Base-by-base conservation (phyloP, 768 basidiomycete species). In the Sporobolomyces pararoseus region DNA sequence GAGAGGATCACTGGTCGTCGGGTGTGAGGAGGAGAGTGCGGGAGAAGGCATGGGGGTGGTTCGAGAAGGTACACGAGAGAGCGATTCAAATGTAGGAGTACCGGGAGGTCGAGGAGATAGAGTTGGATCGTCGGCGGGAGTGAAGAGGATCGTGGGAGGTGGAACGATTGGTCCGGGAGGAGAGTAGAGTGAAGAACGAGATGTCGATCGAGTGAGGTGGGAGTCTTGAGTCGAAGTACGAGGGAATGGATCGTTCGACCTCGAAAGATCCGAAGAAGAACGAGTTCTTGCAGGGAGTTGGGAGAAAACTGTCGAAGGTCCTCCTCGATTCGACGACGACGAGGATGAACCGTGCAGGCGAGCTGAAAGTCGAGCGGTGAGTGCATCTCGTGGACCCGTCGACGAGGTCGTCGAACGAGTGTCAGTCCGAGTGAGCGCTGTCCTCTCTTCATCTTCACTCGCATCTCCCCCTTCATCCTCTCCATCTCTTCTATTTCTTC, bases 301-400 rank as follows among this genome's bases (percentile, higher is more conserved):
- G 3, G 66, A 68, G 60, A 72, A 72, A 23, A 72, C 71, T 35
- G 66, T 65, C 46, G 66, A 50, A 14, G 71, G 54, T 1, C 71
- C 23, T 23, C 7, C 44, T 27, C 52, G 47, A 16, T 25, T 35
- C 23, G 39, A 42, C 17, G n/a, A n/a, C 17, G 39, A 42, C 17
- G 63, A 19, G 32, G 37, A 59, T 35, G 49, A 42, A 37, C 31
- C 13, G 19, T 66, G 70, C 16, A 71, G 5, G 0, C 70, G 53
- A 2, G 65, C 23, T 5, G 61, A 16, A 10, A 72, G 32, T 3
- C 71, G 63, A 6, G 60, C 47, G 2, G 71, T 72, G 53, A 72
- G 63, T 4, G 66, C 59, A 42, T 72, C 64, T 21, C 39, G 27
- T 2, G n/a, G 50, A 16, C n/a, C 55, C 10, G n/a, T 9, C 3